Percentiles rank a stretch among this genome's conserved stretches.
These are phyloP conservation scores for Ceratobasidium sp. DNA, from an alignment of 1,284 basidiomycete species.

Conservation along the genomic window DNA sequence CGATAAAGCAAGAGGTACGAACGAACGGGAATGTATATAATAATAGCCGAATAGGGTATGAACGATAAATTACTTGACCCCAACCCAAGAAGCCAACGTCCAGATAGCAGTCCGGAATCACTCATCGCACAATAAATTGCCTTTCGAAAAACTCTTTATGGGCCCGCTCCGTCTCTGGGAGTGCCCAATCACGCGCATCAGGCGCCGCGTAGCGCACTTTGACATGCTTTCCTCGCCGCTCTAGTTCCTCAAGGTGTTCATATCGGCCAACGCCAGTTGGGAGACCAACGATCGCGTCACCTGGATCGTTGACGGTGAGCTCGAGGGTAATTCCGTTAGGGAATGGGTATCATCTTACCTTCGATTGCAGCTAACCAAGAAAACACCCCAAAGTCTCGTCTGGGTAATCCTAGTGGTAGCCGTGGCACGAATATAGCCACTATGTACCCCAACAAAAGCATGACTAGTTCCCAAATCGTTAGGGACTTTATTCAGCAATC, in stretches of 20 bases:
- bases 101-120: too few species aligned
- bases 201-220: constrained; percentile 34
- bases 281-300: constrained; percentile 39
- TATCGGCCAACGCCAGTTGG: constrained; percentile 34
- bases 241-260: constrained; percentile 33
- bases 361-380: constrained; percentile 42
- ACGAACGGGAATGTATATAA: too few species aligned
- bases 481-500: neutral
- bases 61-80: neutral
- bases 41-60: neutral
- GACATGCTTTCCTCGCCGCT: constrained; percentile 19
- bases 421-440: constrained; percentile 43
- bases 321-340: too few species aligned
- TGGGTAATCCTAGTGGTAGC: constrained; percentile 32
- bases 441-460: constrained; percentile 37
- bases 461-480: neutral
- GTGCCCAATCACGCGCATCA: constrained; percentile 19
- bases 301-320: neutral
- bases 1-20: too few species aligned
- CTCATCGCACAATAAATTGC: constrained; percentile 13
- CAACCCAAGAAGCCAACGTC: neutral
- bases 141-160: constrained; percentile 42
- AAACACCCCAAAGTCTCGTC: constrained; percentile 43
- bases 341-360: neutral
- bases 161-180: constrained; percentile 29